Conservation (phyloP, 305 asterid genomes). For the Fraxinus nigra region DNA sequence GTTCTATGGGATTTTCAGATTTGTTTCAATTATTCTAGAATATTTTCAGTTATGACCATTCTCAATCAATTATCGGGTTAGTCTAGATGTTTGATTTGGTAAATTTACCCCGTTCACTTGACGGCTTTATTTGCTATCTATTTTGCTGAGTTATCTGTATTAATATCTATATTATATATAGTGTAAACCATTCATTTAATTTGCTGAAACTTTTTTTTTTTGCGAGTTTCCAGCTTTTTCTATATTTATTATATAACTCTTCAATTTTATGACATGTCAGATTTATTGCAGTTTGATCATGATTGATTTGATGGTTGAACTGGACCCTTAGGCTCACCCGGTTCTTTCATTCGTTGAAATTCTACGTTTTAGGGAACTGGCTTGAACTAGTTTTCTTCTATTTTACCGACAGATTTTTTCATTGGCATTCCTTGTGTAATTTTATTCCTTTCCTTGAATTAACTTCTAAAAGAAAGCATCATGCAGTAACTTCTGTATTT, state of each 20-base stretch:
- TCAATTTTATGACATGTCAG: neutral
- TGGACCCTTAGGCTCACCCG: neutral
- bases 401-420: neutral
- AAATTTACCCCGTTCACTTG: neutral
- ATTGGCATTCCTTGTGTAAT: neutral
- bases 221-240: neutral
- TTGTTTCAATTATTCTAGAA: neutral
- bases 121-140: neutral
- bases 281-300: neutral
- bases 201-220: neutral
- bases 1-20: neutral
- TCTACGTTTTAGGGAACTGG: neutral
- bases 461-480: neutral
- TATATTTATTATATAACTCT: neutral
- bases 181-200: neutral
- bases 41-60: neutral
- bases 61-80: neutral
- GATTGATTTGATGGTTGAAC: neutral
- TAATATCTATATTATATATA: neutral
- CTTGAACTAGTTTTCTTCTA: neutral
- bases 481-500: neutral
- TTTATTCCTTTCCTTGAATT: neutral
- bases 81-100: neutral
- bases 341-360: neutral
- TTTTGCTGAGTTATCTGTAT: neutral